A percentile compares a stretch with the other conserved stretches of the same genome.
Conservation (phyloP, 371 early-diverging fungal genomes). For the Blyttiomyces sp. region DNA sequence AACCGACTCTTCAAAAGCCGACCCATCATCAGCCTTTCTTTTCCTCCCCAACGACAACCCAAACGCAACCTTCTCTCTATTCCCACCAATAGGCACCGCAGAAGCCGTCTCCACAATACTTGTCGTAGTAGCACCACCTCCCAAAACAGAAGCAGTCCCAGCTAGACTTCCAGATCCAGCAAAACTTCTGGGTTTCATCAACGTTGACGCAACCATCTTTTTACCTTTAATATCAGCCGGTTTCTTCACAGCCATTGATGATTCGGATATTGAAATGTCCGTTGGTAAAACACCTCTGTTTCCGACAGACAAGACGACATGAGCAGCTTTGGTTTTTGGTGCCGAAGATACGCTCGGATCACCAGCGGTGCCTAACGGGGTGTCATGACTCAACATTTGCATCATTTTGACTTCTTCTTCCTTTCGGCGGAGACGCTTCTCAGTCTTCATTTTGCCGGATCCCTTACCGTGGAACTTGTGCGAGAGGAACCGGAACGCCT, state of each 20-base stretch:
- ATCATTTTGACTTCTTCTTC: constrained; percentile 76
- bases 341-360: constrained; percentile 76
- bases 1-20: constrained; percentile 7
- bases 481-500: constrained; percentile 86
- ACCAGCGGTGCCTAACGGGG: constrained; percentile 72
- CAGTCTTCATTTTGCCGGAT: constrained; percentile 91
- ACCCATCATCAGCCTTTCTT: constrained; percentile 8
- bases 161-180: neutral
- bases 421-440: constrained; percentile 77
- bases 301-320: constrained; percentile 79
- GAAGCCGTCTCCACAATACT: constrained; percentile 12
- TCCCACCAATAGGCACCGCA: constrained; percentile 11
- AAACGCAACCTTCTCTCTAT: constrained; percentile 29
- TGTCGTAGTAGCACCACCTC: too few species aligned
- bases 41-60: constrained; percentile 15
- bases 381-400: constrained; percentile 73
- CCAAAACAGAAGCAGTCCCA: neutral
- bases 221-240: constrained; percentile 1
- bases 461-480: constrained; percentile 95
- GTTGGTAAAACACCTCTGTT: constrained; percentile 49
- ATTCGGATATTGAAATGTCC: constrained; percentile 20
- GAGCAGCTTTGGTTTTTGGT: constrained; percentile 69
- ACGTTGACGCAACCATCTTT: neutral
- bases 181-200: neutral
- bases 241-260: neutral